These are phyloP conservation scores for Pistacia integerrima DNA, from an alignment of 345 rosid genomes.

Conservation along the genomic window DNA sequence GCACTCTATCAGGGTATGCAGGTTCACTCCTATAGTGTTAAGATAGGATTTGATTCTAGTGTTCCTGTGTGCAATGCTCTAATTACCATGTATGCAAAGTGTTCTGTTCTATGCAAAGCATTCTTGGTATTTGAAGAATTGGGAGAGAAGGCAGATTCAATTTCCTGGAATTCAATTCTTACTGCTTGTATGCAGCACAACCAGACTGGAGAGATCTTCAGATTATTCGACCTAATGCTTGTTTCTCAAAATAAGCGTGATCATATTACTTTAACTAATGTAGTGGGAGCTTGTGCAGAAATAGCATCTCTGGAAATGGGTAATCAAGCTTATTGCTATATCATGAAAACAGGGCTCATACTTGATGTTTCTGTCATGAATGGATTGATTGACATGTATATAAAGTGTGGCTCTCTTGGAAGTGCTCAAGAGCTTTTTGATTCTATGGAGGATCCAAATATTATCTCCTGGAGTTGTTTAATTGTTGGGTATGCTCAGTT, in stretches of 20 bases:
- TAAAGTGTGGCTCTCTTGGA: conserved; percentile 68
- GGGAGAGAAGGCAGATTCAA: conserved; percentile 42
- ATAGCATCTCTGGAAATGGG: conserved; percentile 68
- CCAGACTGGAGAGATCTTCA: conserved; percentile 52
- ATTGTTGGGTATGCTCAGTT: conserved; percentile 78
- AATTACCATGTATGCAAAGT: conserved; percentile 59
- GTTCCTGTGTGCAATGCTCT: conserved; percentile 54
- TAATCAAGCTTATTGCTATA: conserved; percentile 59
- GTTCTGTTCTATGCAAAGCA: conserved; percentile 41
- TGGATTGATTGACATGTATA: conserved; percentile 71
- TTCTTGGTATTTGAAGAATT: conserved; percentile 57
- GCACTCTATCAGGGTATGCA: conserved; percentile 48
- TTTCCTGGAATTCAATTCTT: conserved; percentile 78
- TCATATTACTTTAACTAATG: conserved; percentile 47
- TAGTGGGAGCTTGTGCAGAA: conserved; percentile 62
- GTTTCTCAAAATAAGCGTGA: conserved; percentile 51
- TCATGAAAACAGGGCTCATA: conserved; percentile 49
- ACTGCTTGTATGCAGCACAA: conserved; percentile 62
- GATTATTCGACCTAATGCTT: conserved; percentile 56
- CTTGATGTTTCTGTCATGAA: conserved; percentile 50
- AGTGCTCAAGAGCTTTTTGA: conserved; percentile 52
- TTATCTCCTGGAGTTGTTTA: conserved; percentile 77
- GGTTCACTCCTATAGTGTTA: conserved; percentile 51
- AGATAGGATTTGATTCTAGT: conserved; percentile 40
- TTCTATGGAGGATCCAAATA: conserved; percentile 50